Base-by-base conservation (phyloP, 2,329 filamentous ascomycete species). In the Malbranchea cinnamomea region DNA sequence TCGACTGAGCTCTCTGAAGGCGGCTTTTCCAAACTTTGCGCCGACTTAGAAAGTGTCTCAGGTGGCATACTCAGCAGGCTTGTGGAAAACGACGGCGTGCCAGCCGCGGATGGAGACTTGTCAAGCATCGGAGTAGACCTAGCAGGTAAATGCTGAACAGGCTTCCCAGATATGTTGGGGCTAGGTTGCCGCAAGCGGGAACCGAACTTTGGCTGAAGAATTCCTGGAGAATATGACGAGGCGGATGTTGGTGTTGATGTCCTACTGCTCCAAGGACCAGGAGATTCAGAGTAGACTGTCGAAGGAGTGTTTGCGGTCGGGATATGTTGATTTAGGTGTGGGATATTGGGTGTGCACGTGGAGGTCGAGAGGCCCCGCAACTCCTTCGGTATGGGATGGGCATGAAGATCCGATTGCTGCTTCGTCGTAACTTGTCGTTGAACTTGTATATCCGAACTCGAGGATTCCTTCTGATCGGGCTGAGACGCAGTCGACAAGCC, bases 201-300 rank as follows among this genome's bases (percentile, higher is more conserved):
- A 16, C 47, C 43, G 30, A 49, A 33, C 30, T 60, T 59, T n/a
- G 58, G 48, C 11, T 56, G 50, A 21, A 54, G 45, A 31, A 62
- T 51, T 5, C 59, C 57, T 4, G 62, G 61, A 4, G 62, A 65
- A 34, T 60, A 57, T 8, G 62, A 65, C 7, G 60, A 64, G 34
- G 63, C 43, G 3, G 62, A 62, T 9, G 59, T 63, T 2, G 62
- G 62, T 4, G 62, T 65, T 4, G 61, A 64, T 4, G 50, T 57
- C 31, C 59, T 50, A 35, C 48, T 50, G 40, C 58, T 59, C 56
- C 56, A 62, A 33, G 57, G 49, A 5, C 58, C 56, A 1, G 59
- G 58, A 7, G 59, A 62, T 18, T 54, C 55, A 6, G 59, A 60
- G 30, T 59, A 60, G 30, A 55, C 49, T 19, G 58, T 62, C 3